phyloP scores from a whole-genome alignment of 2,329 filamentous ascomycete species.

The Laburnicola sp. region DNA sequence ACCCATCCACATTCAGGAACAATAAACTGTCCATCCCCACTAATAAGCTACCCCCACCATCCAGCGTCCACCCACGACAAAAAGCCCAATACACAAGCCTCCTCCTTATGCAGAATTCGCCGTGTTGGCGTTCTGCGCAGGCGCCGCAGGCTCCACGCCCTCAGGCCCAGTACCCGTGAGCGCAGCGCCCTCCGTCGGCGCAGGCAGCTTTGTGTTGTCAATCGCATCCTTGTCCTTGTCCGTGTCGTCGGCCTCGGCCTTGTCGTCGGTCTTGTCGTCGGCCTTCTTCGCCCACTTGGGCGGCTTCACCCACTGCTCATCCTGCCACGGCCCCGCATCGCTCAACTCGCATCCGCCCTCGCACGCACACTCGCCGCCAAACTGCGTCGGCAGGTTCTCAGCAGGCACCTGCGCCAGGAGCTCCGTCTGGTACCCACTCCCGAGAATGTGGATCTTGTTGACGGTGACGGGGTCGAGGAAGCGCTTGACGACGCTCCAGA shows the following conservation, averaged over 20 bases:
- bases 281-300: constrained; percentile 53
- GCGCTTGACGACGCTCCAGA: constrained; percentile 84
- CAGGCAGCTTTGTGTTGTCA: constrained; percentile 37
- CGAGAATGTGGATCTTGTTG: constrained; percentile 91
- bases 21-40: neutral
- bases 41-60: neutral
- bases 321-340: constrained; percentile 88
- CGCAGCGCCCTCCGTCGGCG: constrained; percentile 28
- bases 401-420: constrained; percentile 80
- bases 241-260: no score
- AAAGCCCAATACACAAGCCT: no score
- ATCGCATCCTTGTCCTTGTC: constrained; percentile 26
- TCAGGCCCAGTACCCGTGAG: constrained; percentile 19
- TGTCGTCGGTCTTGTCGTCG: neutral
- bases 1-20: neutral
- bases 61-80: neutral
- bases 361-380: constrained; percentile 84
- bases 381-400: constrained; percentile 85
- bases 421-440: constrained; percentile 78
- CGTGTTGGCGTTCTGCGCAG: constrained; percentile 20
- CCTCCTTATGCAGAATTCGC: constrained; percentile 11
- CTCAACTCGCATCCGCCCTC: constrained; percentile 80
- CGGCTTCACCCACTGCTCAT: constrained; percentile 67
- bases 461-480: constrained; percentile 98
- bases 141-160: constrained; percentile 20